phyloP scores from a whole-genome alignment of 1,284 basidiomycete genomes.

The Porodaedalea pini region DNA sequence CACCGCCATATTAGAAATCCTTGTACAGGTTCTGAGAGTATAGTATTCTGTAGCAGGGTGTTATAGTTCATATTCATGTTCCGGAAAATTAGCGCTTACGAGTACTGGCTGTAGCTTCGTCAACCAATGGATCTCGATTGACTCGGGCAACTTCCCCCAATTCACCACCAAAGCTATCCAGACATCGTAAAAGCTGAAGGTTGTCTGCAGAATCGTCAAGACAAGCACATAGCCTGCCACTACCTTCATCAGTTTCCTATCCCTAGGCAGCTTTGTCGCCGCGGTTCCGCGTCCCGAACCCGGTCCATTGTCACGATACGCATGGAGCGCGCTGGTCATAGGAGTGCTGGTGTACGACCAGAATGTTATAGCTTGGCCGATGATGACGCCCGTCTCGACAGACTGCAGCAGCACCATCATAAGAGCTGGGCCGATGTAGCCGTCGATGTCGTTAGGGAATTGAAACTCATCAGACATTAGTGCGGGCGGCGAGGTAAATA shows the following conservation, averaged over 20 bases:
- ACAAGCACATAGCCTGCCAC: conserved; percentile 1
- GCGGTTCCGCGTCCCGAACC: not conserved
- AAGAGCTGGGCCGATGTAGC: no score
- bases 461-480: no score
- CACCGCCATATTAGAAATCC: conserved; percentile 33
- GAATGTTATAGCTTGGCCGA: conserved; percentile 30
- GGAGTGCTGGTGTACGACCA: conserved; percentile 26
- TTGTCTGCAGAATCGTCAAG: conserved; percentile 7
- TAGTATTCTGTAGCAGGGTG: not conserved
- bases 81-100: not conserved
- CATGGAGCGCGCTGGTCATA: no score
- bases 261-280: not conserved
- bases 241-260: not conserved
- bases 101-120: not conserved
- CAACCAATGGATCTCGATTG: not conserved
- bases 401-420: no score
- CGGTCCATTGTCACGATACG: no score
- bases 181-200: not conserved
- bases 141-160: not conserved
- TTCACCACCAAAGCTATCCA: conserved; percentile 4
- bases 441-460: no score
- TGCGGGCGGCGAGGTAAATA: no score
- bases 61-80: not conserved
- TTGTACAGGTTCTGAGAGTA: conserved; percentile 31
- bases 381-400: conserved; percentile 29